Conservation (phyloP, 2,329 filamentous ascomycete genomes). For the Paecilomyces sp. region DNA sequence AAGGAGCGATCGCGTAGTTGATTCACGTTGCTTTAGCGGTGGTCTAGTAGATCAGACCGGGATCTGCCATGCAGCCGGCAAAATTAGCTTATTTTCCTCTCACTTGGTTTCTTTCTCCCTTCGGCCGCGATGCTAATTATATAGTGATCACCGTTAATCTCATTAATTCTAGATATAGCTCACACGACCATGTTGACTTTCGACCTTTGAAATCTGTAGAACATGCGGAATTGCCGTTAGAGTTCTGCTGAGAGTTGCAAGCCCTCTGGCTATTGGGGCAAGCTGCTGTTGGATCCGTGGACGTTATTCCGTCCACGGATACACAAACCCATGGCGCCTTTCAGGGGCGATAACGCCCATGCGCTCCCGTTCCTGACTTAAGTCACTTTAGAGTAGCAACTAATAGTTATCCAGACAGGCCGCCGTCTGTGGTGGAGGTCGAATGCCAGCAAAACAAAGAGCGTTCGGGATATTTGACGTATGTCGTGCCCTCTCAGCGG, state of each 20-base stretch:
- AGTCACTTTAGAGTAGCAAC: background rate
- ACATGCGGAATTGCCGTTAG: background rate
- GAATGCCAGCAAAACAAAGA: background rate
- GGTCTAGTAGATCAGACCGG: background rate
- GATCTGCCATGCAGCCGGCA: background rate
- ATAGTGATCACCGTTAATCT: background rate
- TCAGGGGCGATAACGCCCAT: background rate
- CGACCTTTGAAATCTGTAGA: background rate
- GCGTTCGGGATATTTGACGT: background rate
- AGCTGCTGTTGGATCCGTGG: background rate
- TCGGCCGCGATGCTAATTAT: background rate
- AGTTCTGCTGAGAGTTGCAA: background rate
- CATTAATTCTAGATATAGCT: background rate
- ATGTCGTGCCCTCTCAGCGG: background rate
- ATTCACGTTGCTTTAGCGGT: too few species aligned
- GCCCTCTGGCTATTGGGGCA: background rate
- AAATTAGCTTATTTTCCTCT: background rate
- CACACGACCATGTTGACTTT: background rate
- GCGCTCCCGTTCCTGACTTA: background rate
- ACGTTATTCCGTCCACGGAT: background rate
- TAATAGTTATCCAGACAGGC: background rate
- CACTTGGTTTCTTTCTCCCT: background rate
- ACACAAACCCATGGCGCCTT: background rate
- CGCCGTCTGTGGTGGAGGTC: background rate
- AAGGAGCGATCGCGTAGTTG: background rate